Base-by-base conservation (phyloP, 1,284 basidiomycete species). In the Sphagnurus paluster region DNA sequence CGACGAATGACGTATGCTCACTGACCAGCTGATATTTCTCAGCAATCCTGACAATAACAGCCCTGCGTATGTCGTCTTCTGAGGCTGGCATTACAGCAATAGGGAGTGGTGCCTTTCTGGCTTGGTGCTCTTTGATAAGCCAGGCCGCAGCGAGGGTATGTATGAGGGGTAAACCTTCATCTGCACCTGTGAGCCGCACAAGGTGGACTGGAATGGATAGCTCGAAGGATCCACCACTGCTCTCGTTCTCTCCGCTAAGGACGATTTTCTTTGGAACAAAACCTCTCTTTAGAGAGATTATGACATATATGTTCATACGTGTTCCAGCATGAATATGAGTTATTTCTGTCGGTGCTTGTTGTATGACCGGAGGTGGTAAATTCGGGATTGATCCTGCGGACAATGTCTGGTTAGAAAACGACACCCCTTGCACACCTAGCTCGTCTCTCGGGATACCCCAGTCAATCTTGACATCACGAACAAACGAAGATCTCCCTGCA, bases 1-100 rank as follows among this genome's bases (percentile, higher is more conserved):
- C 82, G 21, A 85, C 63, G 49, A 84, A 83, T 0, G 79, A 79
- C 0, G 80, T 82, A 50, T 76, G 62, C 39, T 60, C 57, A 59
- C 74, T 82, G 0, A 66, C 71, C 24, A 84, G 66, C 48, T 76
- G 73, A 54, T 82, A 82, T 16, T 59, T 62, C 46, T 70, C 63
- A 2, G 79, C 81, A 3, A 83, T 64, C 11, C 68, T 61, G 19
- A 80, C 53, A 32, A 81, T 74, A 0, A 68, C 66, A 4, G 72
- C 71, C 55, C 65, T 76, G 14, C 63, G 64, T 20, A 70, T 57
- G 17, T 72, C 67, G 0, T 66, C 64, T 0, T 62, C 55, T 1
- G 65, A 52, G 28, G 55, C 59, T 45, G 60, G 47, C 4, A 50
- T 48, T 0, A 60, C 25, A 3, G 68, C 59, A 19, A 53, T 51